Conservation (phyloP, 1,139 yeast species). For the Yueomyces sp. region DNA sequence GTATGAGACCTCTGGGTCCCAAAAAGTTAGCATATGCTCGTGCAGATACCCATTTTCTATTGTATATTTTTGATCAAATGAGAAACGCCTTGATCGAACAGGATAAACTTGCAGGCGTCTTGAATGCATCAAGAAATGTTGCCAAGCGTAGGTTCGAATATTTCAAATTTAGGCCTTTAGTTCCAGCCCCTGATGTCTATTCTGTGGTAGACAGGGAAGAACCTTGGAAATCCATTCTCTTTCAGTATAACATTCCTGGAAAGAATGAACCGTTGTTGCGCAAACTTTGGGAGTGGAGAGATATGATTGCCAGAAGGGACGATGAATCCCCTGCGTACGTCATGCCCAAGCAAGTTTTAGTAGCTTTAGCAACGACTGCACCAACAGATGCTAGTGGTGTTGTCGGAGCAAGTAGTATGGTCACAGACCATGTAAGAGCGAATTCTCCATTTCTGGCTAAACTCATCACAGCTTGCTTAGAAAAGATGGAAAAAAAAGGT, state of each 20-base stretch:
- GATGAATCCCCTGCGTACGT: constrained; percentile 81
- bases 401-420: constrained; percentile 35
- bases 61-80: constrained; percentile 68
- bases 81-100: constrained; percentile 47
- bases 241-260: constrained; percentile 52
- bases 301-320: constrained; percentile 49
- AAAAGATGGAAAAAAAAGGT: not conserved
- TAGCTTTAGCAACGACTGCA: constrained; percentile 42
- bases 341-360: constrained; percentile 72
- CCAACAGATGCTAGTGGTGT: constrained; percentile 54
- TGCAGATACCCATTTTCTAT: constrained; percentile 86
- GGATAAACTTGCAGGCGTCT: constrained; percentile 46
- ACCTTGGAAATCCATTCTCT: constrained; percentile 49
- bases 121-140: constrained; percentile 66
- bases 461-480: constrained; percentile 27
- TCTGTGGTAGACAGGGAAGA: constrained; percentile 39
- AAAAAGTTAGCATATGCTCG: constrained; percentile 83
- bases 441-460: constrained; percentile 46
- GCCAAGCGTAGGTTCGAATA: constrained; percentile 77
- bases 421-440: constrained; percentile 45
- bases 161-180: constrained; percentile 43
- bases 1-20: constrained; percentile 69
- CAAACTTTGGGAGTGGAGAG: constrained; percentile 74
- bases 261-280: constrained; percentile 46
- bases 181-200: constrained; percentile 27